Conservation (phyloP, 805 yeast species). For the Millerago galiae region DNA sequence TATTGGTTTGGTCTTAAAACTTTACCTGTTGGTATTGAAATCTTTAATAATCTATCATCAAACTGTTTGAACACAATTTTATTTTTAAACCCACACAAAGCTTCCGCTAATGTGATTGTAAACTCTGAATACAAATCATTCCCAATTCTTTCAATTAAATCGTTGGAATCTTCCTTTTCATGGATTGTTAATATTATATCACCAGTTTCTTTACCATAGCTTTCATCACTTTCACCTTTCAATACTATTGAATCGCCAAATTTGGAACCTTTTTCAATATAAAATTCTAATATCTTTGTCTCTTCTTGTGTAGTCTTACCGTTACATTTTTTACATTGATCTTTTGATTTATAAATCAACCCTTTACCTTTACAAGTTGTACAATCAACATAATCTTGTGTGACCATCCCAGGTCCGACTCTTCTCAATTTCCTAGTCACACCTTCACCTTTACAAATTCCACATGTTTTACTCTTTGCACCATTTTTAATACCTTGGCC, state of each 20-base stretch:
- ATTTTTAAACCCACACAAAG: constrained; percentile 74
- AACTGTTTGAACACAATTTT: constrained; percentile 60
- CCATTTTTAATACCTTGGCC: constrained; percentile 70
- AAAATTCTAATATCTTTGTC: constrained; percentile 68
- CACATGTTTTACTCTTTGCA: constrained; percentile 53
- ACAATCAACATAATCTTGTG: constrained; percentile 58
- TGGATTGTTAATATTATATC: constrained; percentile 63
- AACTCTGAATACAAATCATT: constrained; percentile 58
- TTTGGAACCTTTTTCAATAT: constrained; percentile 65
- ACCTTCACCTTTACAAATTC: constrained; percentile 71
- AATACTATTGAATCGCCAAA: constrained; percentile 56
- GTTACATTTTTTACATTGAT: constrained; percentile 68
- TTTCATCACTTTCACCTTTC: constrained; percentile 71
- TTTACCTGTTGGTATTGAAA: constrained; percentile 68
- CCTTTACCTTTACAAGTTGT: constrained; percentile 70
- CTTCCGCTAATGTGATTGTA: constrained; percentile 65
- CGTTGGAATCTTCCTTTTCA: constrained; percentile 31
- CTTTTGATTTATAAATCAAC: constrained; percentile 49
- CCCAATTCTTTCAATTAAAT: constrained; percentile 46
- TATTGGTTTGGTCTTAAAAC: constrained; percentile 74
- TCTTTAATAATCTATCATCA: constrained; percentile 67
- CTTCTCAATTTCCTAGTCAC: constrained; percentile 49
- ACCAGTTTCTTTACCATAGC: constrained; percentile 66
- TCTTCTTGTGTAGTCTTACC: constrained; percentile 61
- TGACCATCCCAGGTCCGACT: constrained; percentile 70